Base-by-base conservation (phyloP, 495 filamentous ascomycete genomes). In the Aspergillus cristatus region DNA sequence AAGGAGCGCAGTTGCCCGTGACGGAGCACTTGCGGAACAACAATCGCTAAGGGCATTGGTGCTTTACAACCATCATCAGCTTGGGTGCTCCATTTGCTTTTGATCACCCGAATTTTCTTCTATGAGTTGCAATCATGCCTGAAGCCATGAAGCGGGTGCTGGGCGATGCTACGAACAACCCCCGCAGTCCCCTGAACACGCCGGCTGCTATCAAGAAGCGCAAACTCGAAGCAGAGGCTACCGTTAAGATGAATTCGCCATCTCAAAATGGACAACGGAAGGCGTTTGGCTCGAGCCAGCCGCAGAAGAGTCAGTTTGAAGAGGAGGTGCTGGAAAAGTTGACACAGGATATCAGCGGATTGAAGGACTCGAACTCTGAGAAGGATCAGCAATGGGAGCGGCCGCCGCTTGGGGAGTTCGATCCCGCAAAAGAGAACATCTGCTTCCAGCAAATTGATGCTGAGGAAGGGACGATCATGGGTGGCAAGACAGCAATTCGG, bases 401-500 rank as follows among this genome's bases (percentile, higher is more conserved):
- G 18, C 93, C 93, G 8, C 63, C 70, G 7, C 60, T 97, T 5
- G 75, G 74, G 4, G 68, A 74, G 32, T 95, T 89, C 55, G 65
- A 90, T 42, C 74, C 79, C n/a, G 47, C 65, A 18, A 81, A 58
- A 32, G 75, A 91, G 30, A 84, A 63, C 42, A 70, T 99, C 8
- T 78, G 72, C 51, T 97, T 97, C 58, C 91, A 97, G 60, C 84
- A 93, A 54, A 97, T 99, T 54, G 91, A 99, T 46, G 82, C 78
- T 3, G 90, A 97, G 48, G 90, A 97, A 58, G 89, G 91, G 14
- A 78, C 74, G 2, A 46, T 95, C 5, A 50, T 71, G 56, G 79
- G 80, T 42, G 84, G 82, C 13, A 79, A 74, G 50, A 67, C 82
- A 1, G 76, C 84, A 0, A 72, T 97, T 41, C 86, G 86, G 60